A percentile compares a stretch with the other conserved stretches of the same genome.
Evolutionary conservation across 2,329 filamentous ascomycete genomes (phyloP).

Genomic region (Aspergillus tubingensis): DNA sequence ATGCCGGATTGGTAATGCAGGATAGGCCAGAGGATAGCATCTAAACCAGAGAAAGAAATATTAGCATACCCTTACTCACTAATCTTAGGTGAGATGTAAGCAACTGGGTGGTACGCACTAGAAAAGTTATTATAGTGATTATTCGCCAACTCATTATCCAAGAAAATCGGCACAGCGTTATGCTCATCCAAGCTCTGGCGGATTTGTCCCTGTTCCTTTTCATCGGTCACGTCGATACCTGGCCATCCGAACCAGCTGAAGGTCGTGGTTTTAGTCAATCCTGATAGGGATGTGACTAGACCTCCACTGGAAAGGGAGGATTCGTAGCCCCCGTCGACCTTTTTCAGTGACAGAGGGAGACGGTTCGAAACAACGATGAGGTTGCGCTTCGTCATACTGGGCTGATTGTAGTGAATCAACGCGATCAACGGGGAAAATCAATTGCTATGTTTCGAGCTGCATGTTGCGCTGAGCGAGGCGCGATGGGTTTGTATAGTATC

Average conservation of each 20-base stretch:
- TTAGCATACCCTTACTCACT: too few species aligned
- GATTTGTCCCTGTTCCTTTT: conserved; percentile 66
- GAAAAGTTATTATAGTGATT: conserved; percentile 96
- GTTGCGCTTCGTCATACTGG: conserved; percentile 25
- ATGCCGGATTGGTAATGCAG: conserved; percentile 96
- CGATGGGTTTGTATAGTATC: background rate
- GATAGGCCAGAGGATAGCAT: conserved; percentile 93
- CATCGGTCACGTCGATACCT: conserved; percentile 79
- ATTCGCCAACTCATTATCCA: conserved; percentile 83
- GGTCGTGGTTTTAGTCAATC: conserved; percentile 81
- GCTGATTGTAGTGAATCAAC: background rate
- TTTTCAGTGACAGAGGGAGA: conserved; percentile 88
- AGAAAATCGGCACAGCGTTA: conserved; percentile 80
- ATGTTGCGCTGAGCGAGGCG: too few species aligned
- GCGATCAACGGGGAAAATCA: background rate
- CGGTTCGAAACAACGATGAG: conserved; percentile 82
- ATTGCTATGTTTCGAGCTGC: too few species aligned
- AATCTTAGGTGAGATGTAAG: too few species aligned
- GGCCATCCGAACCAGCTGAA: conserved; percentile 99
- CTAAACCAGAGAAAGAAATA: conserved; percentile 44
- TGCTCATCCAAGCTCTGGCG: conserved; percentile 74
- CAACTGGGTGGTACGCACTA: conserved; percentile 57
- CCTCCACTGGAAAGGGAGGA: conserved; percentile 91
- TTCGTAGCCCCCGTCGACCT: conserved; percentile 75
- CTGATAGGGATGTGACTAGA: conserved; percentile 84